A percentile compares a stretch with the other conserved stretches of the same genome.
Evolutionary conservation across 2,329 filamentous ascomycete genomes (phyloP).

Genomic region (Phaeomoniella chlamydospora): DNA sequence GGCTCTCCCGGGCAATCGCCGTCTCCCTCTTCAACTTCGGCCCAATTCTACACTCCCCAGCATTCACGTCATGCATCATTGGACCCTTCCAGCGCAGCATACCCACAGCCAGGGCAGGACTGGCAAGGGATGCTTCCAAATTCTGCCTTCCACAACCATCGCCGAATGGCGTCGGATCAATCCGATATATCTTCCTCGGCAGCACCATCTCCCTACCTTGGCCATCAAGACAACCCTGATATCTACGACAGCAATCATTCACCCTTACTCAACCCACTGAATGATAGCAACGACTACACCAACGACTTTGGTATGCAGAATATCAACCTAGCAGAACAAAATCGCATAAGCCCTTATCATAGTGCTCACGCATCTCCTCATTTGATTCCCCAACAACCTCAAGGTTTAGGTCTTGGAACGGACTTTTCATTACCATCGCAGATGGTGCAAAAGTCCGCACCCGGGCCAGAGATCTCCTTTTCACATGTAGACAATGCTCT

Average conservation of each 20-base stretch:
- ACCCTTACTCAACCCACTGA: constrained; percentile 59
- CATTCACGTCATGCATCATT: constrained; percentile 47
- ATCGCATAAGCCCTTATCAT: constrained; percentile 46
- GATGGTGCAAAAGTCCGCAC: constrained; percentile 29
- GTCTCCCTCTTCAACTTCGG: constrained; percentile 40
- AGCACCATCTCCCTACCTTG: constrained; percentile 68
- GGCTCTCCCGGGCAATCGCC: constrained; percentile 37
- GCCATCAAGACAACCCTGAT: constrained; percentile 67
- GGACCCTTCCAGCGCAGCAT: constrained; percentile 46
- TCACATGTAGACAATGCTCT: constrained; percentile 27
- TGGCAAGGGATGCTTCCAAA: constrained; percentile 42
- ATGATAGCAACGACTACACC: constrained; percentile 59
- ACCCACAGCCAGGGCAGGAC: constrained; percentile 38
- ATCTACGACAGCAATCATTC: constrained; percentile 56
- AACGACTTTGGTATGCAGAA: constrained; percentile 66
- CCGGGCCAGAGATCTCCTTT: constrained; percentile 37
- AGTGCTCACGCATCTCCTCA: constrained; percentile 59
- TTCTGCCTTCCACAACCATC: constrained; percentile 60
- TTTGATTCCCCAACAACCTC: constrained; percentile 56
- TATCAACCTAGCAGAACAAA: constrained; percentile 42
- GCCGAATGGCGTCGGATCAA: constrained; percentile 76
- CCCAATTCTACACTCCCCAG: constrained; percentile 35
- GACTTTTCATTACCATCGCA: constrained; percentile 43
- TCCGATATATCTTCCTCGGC: constrained; percentile 77
- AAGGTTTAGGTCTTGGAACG: constrained; percentile 44